Evolutionary conservation across 2,329 filamentous ascomycete species (phyloP).

Genomic region (Alternaria viburni): DNA sequence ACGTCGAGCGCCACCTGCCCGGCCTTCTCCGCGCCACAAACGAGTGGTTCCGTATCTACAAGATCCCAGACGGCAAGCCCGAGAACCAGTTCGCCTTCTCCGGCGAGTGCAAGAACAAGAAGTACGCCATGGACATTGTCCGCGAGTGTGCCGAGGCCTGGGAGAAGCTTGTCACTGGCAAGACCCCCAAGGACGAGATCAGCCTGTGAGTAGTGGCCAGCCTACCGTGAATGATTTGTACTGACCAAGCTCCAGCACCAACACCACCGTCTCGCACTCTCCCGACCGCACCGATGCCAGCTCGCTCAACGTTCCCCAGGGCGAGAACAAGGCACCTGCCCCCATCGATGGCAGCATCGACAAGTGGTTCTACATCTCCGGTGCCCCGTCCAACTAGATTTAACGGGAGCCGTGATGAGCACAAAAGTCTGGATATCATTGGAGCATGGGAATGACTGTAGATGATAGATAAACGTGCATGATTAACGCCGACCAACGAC

Average conservation of each 20-base stretch:
- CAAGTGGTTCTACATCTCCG: constrained; percentile 99
- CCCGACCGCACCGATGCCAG: constrained; percentile 71
- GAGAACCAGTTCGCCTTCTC: constrained; percentile 99
- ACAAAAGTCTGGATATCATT: background rate
- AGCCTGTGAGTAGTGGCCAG: constrained; percentile 72
- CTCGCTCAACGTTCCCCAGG: constrained; percentile 76
- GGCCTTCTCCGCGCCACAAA: constrained; percentile 97
- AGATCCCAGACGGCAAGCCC: constrained; percentile 99
- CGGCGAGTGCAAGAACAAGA: constrained; percentile 99
- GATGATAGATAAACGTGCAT: constrained; percentile 11
- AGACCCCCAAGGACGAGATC: constrained; percentile 77
- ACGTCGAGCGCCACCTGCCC: constrained; percentile 97
- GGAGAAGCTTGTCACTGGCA: constrained; percentile 94
- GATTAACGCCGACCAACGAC: constrained; percentile 17
- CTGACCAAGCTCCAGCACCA: constrained; percentile 66
- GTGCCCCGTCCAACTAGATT: constrained; percentile 61
- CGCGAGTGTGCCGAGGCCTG: constrained; percentile 96
- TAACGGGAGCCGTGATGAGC: background rate
- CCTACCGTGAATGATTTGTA: constrained; percentile 24
- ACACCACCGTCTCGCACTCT: constrained; percentile 77
- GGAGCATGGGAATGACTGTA: background rate
- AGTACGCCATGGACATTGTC: constrained; percentile 94
- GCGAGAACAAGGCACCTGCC: constrained; percentile 81
- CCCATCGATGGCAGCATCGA: constrained; percentile 96
- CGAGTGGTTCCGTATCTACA: constrained; percentile 99